Conservation (phyloP, 2,329 filamentous ascomycete species). For the Claviceps sp. region DNA sequence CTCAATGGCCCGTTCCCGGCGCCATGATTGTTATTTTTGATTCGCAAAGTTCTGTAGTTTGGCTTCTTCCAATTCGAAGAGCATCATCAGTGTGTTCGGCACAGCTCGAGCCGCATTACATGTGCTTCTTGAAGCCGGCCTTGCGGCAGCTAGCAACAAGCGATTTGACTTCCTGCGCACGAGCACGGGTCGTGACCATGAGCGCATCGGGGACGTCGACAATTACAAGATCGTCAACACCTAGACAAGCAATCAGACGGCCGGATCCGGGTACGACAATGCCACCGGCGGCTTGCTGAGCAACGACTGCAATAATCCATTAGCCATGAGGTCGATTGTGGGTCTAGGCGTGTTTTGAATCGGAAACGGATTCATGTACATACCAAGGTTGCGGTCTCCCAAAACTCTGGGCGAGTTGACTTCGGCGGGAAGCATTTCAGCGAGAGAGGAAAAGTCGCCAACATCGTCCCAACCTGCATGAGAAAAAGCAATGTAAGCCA, state of each 20-base stretch:
- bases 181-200: conserved; percentile 15
- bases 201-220: conserved; percentile 15
- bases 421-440: conserved; percentile 15
- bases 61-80: no score
- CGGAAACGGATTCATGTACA: background rate
- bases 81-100: background rate
- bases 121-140: conserved; percentile 11
- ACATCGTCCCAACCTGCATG: conserved; percentile 14
- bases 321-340: background rate
- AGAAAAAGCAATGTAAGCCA: conserved; percentile 1
- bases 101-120: conserved; percentile 6
- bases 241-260: conserved; percentile 14
- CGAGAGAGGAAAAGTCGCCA: conserved; percentile 15
- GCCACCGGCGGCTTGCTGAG: conserved; percentile 14
- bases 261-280: conserved; percentile 14
- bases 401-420: conserved; percentile 12
- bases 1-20: background rate
- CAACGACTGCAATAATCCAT: conserved; percentile 8
- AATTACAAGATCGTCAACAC: conserved; percentile 15
- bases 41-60: background rate
- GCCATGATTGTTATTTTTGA: background rate
- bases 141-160: conserved; percentile 14
- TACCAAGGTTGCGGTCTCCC: conserved; percentile 12
- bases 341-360: background rate
- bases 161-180: conserved; percentile 15